Evolutionary conservation across 1,284 basidiomycete species (phyloP).

Genomic region (Ganoderma boninense): DNA sequence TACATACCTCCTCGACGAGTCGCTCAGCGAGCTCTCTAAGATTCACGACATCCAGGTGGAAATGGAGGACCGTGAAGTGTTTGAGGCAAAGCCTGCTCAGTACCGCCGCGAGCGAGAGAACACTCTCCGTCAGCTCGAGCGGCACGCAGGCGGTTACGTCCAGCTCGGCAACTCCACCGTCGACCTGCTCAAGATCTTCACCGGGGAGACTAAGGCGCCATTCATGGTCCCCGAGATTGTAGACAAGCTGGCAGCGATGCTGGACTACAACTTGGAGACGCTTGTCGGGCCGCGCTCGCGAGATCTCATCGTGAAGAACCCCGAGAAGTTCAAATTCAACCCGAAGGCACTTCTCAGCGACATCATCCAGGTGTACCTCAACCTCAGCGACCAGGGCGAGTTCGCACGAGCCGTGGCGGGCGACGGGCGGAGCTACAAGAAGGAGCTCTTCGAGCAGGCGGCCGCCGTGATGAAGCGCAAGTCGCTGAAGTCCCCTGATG

Average conservation of each 20-base stretch:
- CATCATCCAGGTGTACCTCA: conserved; percentile 92
- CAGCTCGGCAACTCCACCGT: conserved; percentile 90
- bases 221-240: conserved; percentile 99
- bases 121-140: conserved; percentile 83
- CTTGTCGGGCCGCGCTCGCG: conserved; percentile 89
- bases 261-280: conserved; percentile 93
- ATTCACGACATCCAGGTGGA: conserved; percentile 89
- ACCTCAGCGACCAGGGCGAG: conserved; percentile 81
- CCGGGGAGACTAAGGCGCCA: conserved; percentile 89
- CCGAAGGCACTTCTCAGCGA: conserved; percentile 87
- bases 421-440: conserved; percentile 93
- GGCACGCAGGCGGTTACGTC: conserved; percentile 87
- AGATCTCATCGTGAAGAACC: conserved; percentile 87
- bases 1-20: conserved; percentile 98
- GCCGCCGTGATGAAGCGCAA: conserved; percentile 74
- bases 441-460: conserved; percentile 86
- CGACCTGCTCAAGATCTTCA: conserved; percentile 90
- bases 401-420: conserved; percentile 92
- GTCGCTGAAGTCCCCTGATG: conserved; percentile 81
- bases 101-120: conserved; percentile 88
- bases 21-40: conserved; percentile 87
- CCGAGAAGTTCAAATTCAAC: conserved; percentile 91
- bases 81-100: conserved; percentile 71
- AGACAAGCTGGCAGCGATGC: conserved; percentile 94
- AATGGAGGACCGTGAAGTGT: conserved; percentile 79